Evolutionary conservation across 495 filamentous ascomycete species (phyloP).

Genomic region (Penicillium dipodomyicola): DNA sequence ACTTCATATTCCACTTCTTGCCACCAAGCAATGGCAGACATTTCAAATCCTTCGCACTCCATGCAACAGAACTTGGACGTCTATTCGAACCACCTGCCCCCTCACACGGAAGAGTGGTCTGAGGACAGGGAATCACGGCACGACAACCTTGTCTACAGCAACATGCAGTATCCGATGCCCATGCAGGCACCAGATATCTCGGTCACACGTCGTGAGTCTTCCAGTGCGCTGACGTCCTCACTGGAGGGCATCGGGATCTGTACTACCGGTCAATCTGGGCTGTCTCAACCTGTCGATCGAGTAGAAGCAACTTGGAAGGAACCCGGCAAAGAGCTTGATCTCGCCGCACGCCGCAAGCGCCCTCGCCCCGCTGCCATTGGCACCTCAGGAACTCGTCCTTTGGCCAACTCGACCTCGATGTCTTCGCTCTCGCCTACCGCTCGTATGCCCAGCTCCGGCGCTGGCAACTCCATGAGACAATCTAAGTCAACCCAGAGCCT

Average conservation of each 20-base stretch:
- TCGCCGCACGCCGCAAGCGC: conserved; percentile 54
- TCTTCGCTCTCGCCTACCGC: conserved; percentile 42
- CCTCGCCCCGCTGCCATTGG: conserved; percentile 54
- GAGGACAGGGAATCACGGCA: conserved; percentile 26
- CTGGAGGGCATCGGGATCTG: conserved; percentile 45
- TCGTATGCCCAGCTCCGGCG: conserved; percentile 36
- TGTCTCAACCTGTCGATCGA: conserved; percentile 29
- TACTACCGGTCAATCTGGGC: conserved; percentile 20
- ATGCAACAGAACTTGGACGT: conserved; percentile 18
- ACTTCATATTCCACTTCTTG: conserved; percentile 20
- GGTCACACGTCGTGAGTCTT: conserved; percentile 40
- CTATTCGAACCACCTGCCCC: conserved; percentile 21
- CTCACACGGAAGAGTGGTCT: conserved; percentile 33
- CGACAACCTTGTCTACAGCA: conserved; percentile 31
- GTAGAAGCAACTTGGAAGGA: conserved; percentile 36
- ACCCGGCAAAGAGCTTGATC: conserved; percentile 46
- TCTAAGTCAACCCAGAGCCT: conserved; percentile 53
- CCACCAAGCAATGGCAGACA: conserved; percentile 26
- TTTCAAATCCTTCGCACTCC: conserved; percentile 21
- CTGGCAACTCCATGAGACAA: conserved; percentile 46
- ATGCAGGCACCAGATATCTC: conserved; percentile 37
- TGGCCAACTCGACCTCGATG: conserved; percentile 42
- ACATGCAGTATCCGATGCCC: conserved; percentile 34
- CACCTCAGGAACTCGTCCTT: conserved; percentile 39
- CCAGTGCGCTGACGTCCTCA: conserved; percentile 39